A percentile compares a stretch with the other conserved stretches of the same genome.
phyloP scores from a whole-genome alignment of 2,329 filamentous ascomycete genomes.

The Fusarium sp. region DNA sequence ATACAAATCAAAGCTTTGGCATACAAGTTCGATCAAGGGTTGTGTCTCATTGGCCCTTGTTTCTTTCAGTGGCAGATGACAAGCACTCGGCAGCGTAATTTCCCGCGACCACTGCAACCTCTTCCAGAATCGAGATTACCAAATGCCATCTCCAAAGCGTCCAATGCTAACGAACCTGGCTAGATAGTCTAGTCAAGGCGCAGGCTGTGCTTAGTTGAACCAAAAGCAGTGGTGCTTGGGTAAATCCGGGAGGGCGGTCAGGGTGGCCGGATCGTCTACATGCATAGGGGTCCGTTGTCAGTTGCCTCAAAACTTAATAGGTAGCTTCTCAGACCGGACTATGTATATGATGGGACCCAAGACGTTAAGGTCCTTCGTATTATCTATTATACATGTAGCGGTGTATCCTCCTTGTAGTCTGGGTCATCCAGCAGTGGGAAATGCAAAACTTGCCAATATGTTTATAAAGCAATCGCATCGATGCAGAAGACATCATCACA shows the following conservation, averaged over 20 bases:
- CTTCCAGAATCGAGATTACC: background rate
- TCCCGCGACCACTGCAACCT: constrained; percentile 15
- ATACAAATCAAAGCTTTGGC: background rate
- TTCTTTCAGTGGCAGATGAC: constrained; percentile 3
- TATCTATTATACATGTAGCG: background rate
- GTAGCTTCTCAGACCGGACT: background rate
- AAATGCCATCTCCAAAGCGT: background rate
- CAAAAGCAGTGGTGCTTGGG: constrained; percentile 8
- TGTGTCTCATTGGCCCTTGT: background rate
- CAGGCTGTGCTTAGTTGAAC: background rate
- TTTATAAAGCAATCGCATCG: background rate
- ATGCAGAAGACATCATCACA: background rate
- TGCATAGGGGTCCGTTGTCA: constrained; percentile 26
- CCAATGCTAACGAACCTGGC: background rate
- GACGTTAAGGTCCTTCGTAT: background rate
- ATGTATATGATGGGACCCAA: background rate
- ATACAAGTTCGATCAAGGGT: background rate
- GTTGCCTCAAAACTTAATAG: background rate
- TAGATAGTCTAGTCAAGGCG: background rate
- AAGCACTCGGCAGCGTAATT: constrained; percentile 24
- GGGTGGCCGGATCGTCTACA: constrained; percentile 29
- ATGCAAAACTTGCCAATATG: background rate
- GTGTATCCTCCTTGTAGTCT: background rate
- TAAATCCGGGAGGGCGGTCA: constrained; percentile 43
- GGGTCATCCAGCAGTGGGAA: too few species aligned